These are phyloP conservation scores for Fraxinus velutina DNA, from an alignment of 305 asterid species.

Conservation along the genomic window DNA sequence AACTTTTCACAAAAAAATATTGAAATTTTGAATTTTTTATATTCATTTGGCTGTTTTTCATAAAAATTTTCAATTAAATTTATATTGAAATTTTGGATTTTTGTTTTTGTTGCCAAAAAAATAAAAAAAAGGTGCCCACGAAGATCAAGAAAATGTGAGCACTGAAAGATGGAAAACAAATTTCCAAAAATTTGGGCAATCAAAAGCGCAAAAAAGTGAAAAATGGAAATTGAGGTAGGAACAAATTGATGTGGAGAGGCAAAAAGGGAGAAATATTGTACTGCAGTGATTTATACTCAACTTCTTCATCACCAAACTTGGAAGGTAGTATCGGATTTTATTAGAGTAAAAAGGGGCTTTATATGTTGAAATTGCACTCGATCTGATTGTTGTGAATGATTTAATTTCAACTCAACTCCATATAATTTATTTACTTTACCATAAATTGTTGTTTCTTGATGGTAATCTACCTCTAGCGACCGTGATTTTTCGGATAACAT, in stretches of 20 bases:
- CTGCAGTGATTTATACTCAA: background rate
- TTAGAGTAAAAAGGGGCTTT: background rate
- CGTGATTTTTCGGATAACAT: background rate
- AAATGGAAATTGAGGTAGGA: too few species aligned
- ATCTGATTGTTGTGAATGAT: background rate
- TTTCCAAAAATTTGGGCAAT: too few species aligned
- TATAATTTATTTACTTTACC: background rate
- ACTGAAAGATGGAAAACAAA: too few species aligned
- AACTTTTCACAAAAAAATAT: too few species aligned
- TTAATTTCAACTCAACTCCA: background rate
- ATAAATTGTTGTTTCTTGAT: background rate
- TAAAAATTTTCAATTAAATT: too few species aligned
- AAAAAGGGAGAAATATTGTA: background rate
- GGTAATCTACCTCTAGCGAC: background rate
- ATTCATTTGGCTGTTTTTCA: too few species aligned
- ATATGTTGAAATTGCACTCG: background rate
- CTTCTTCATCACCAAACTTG: background rate
- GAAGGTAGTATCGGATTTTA: background rate
- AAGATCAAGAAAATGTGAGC: too few species aligned
- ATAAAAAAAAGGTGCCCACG: too few species aligned
- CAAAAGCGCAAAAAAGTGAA: too few species aligned
- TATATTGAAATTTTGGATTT: too few species aligned
- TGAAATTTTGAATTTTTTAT: too few species aligned
- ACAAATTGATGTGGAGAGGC: background rate
- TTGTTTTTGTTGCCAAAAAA: too few species aligned